These are phyloP conservation scores for Gyrodon lividus DNA, from an alignment of 768 basidiomycete species.

Conservation along the genomic window DNA sequence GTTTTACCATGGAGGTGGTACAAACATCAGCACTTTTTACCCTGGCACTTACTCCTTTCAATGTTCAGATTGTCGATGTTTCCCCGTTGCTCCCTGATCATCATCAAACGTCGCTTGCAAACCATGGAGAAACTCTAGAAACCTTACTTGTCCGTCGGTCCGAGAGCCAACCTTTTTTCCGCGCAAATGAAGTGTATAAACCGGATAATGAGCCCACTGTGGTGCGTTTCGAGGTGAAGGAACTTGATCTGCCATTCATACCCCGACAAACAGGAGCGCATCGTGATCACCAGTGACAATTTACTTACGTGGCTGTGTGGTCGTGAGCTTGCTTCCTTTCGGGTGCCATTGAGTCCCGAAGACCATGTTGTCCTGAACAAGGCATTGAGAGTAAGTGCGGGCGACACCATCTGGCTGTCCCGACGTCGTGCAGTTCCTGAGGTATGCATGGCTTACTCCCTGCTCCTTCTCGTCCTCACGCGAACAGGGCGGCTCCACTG, in stretches of 20 bases:
- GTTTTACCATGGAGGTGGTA: conserved; percentile 84
- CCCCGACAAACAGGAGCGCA: conserved; percentile 42
- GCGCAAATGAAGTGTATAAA: conserved; percentile 20
- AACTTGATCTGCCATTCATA: conserved; percentile 8
- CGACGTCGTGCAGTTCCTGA: conserved; percentile 49
- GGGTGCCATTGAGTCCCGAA: conserved; percentile 21
- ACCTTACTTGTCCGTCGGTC: conserved; percentile 33
- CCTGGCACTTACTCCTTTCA: conserved; percentile 9
- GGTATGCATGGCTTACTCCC: conserved; percentile 37
- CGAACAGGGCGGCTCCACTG: conserved; percentile 80
- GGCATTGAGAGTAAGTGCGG: conserved; percentile 43
- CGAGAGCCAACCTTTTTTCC: conserved; percentile 27
- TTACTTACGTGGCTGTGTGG: conserved; percentile 45
- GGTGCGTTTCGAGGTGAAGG: conserved; percentile 17
- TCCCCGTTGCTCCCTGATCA: conserved; percentile 30
- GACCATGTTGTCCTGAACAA: conserved; percentile 36
- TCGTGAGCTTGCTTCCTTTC: conserved; percentile 31
- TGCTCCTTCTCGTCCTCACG: conserved; percentile 19
- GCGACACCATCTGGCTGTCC: conserved; percentile 60
- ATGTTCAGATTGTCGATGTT: conserved; percentile 35
- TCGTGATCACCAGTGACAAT: conserved; percentile 48
- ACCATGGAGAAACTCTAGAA: conserved; percentile 32
- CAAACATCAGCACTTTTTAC: conserved; percentile 1
- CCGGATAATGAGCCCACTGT: conserved; percentile 23
- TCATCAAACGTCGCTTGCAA: conserved; percentile 21